Evolutionary conservation across 306 rosid genomes (phyloP).

Genomic region (Cicer judaicum): DNA sequence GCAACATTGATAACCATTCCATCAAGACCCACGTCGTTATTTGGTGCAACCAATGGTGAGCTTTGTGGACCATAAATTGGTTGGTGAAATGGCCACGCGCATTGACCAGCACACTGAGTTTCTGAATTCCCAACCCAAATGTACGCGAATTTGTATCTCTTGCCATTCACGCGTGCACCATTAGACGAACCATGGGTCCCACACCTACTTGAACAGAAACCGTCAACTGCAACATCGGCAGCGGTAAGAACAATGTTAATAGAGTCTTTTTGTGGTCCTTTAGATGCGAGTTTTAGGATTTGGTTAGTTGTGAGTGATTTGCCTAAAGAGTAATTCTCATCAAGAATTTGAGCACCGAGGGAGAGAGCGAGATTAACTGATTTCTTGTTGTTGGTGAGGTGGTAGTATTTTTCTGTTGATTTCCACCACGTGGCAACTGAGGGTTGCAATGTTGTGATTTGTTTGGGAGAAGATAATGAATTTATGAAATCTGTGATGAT

Average conservation of each 20-base stretch:
- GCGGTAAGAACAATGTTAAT: constrained; percentile 66
- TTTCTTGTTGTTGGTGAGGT: constrained; percentile 32
- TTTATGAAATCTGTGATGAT: constrained; percentile 55
- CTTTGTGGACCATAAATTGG: constrained; percentile 78
- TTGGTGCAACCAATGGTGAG: constrained; percentile 63
- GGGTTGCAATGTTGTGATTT: constrained; percentile 43
- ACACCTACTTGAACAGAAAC: constrained; percentile 62
- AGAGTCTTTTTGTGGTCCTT: constrained; percentile 52
- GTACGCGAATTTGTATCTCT: constrained; percentile 56
- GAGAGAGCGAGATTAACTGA: constrained; percentile 42
- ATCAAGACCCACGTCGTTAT: constrained; percentile 71
- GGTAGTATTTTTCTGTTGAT: constrained; percentile 56
- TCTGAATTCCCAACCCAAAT: constrained; percentile 80
- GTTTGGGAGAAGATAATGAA: constrained; percentile 47
- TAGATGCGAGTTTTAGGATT: constrained; percentile 52
- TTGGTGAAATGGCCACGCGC: constrained; percentile 89
- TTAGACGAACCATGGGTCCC: constrained; percentile 64
- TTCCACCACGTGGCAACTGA: constrained; percentile 64
- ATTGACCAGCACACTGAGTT: constrained; percentile 76
- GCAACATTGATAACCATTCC: constrained; percentile 79
- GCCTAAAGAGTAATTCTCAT: constrained; percentile 53
- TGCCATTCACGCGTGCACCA: constrained; percentile 40
- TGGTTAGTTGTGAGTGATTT: constrained; percentile 59
- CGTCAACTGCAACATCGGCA: constrained; percentile 54
- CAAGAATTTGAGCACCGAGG: constrained; percentile 49